Evolutionary conservation across 805 yeast genomes (phyloP).

Genomic region (Kluyveromyces siamensis): DNA sequence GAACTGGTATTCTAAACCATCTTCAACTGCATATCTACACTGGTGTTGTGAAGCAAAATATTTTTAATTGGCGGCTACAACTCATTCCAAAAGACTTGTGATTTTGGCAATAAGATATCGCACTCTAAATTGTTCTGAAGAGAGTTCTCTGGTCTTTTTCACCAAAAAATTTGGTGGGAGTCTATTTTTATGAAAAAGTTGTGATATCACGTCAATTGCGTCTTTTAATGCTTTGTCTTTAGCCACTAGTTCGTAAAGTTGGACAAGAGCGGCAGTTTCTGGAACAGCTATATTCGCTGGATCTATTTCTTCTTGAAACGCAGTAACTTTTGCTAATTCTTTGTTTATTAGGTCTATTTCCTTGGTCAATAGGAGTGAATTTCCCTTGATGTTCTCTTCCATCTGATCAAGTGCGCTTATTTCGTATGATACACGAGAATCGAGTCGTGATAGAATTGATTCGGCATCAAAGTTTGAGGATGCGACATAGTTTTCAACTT

Average conservation of each 20-base stretch:
- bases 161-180: constrained; percentile 21
- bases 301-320: constrained; percentile 24
- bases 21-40: too few species aligned
- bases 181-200: constrained; percentile 12
- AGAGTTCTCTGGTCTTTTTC: constrained; percentile 41
- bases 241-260: constrained; percentile 41
- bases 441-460: not conserved
- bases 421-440: constrained; percentile 21
- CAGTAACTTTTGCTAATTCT: constrained; percentile 26
- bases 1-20: too few species aligned
- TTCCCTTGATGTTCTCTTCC: constrained; percentile 19
- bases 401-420: constrained; percentile 18
- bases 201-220: constrained; percentile 42
- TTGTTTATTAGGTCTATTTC: constrained; percentile 24
- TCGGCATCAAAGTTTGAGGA: not conserved
- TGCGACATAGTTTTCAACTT: not conserved
- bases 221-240: constrained; percentile 68
- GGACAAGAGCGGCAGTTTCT: constrained; percentile 47
- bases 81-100: constrained; percentile 10
- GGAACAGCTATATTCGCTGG: constrained; percentile 40
- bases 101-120: constrained; percentile 40
- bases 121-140: constrained; percentile 54
- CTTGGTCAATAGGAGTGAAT: constrained; percentile 21
- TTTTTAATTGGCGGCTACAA: not conserved
- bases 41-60: too few species aligned